A percentile compares a stretch with the other conserved stretches of the same genome.
These are phyloP conservation scores for Zygnema circumcarinatum DNA, from an alignment of 139 green algal species.

Conservation along the genomic window DNA sequence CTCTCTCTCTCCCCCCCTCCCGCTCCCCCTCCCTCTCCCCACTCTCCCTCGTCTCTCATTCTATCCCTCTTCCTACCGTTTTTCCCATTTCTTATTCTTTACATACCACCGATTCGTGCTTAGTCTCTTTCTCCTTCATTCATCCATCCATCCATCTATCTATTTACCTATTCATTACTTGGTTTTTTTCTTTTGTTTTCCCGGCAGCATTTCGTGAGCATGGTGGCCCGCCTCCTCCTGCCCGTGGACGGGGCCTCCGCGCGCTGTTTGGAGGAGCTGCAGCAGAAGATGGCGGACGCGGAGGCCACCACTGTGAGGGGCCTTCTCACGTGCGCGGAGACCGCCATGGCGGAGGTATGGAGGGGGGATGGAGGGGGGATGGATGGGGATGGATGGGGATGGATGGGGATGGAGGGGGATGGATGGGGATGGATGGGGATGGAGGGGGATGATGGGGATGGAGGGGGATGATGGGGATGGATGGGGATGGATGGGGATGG, in stretches of 20 bases:
- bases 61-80: neutral
- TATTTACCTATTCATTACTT: neutral
- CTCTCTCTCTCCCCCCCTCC: neutral
- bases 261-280: slow-evolving; percentile 41
- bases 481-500: too few species aligned
- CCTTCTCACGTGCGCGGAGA: slow-evolving; percentile 5
- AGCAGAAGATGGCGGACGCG: slow-evolving; percentile 19
- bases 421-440: too few species aligned
- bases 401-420: too few species aligned
- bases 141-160: neutral
- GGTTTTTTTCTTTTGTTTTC: neutral
- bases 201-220: slow-evolving; percentile 47
- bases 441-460: too few species aligned
- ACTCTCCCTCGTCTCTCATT: neutral
- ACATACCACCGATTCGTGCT: neutral
- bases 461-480: too few species aligned
- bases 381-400: too few species aligned
- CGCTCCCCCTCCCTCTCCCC: neutral
- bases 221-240: slow-evolving; percentile 29
- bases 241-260: slow-evolving; percentile 27
- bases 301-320: slow-evolving; percentile 28
- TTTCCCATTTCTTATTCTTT: slow-evolving; percentile 5
- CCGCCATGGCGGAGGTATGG: neutral
- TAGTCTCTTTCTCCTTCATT: neutral
- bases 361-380: too few species aligned